phyloP scores from a whole-genome alignment of 441 rosid species.

The Bocquillonia castaneifolia region DNA sequence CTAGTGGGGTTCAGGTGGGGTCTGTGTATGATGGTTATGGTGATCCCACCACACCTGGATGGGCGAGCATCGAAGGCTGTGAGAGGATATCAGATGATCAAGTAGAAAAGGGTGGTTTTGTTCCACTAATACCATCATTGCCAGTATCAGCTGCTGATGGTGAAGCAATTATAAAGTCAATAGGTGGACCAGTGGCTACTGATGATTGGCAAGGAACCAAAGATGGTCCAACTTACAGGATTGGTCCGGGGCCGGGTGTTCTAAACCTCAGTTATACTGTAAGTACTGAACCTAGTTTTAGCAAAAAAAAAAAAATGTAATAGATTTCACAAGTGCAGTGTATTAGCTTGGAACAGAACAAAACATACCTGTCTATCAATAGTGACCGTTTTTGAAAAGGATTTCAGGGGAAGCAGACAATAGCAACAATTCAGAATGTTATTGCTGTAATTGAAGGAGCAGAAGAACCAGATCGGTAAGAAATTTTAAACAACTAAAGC shows the following conservation, averaged over 20 bases:
- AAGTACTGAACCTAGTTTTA: conserved; percentile 26
- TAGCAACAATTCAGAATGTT: conserved; percentile 66
- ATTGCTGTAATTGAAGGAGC: conserved; percentile 69
- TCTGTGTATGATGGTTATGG: conserved; percentile 57
- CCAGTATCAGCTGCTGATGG: conserved; percentile 70
- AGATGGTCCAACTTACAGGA: conserved; percentile 49
- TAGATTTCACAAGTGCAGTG: background rate
- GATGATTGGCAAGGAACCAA: conserved; percentile 66
- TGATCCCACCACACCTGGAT: conserved; percentile 83
- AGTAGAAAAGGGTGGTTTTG: conserved; percentile 51
- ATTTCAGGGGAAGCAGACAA: conserved; percentile 58
- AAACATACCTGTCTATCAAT: background rate
- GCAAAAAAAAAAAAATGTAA: background rate
- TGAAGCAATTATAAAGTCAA: conserved; percentile 49
- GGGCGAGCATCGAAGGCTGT: conserved; percentile 68
- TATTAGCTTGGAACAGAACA: background rate
- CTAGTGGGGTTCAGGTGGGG: conserved; percentile 83
- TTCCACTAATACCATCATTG: conserved; percentile 67
- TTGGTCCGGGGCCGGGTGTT: conserved; percentile 78
- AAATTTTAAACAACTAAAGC: background rate
- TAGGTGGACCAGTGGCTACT: conserved; percentile 47
- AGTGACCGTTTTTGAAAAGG: conserved; percentile 3
- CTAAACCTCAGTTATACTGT: conserved; percentile 57
- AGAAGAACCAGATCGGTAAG: conserved; percentile 83
- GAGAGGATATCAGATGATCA: conserved; percentile 71